Evolutionary conservation across 768 basidiomycete species (phyloP).

Genomic region (Coprinopsis sp.): DNA sequence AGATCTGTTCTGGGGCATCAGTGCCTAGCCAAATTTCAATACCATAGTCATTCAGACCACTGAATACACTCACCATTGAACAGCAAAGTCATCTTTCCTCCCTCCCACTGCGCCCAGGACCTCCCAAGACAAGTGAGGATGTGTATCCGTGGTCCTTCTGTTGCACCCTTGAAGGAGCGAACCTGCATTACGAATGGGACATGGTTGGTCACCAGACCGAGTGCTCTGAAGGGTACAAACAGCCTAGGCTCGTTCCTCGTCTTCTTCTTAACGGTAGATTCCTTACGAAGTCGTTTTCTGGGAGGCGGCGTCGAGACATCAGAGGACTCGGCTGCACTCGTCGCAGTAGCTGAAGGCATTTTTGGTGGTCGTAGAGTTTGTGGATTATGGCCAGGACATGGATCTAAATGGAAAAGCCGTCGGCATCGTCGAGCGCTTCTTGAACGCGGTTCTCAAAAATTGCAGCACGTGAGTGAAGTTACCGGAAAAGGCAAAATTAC

Average conservation of each 20-base stretch:
- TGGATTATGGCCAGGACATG: neutral
- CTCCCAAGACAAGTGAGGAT: slow-evolving; percentile 83
- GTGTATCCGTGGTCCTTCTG: slow-evolving; percentile 78
- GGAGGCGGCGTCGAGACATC: slow-evolving; percentile 35
- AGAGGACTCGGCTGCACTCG: slow-evolving; percentile 1
- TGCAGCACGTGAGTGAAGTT: slow-evolving; percentile 12
- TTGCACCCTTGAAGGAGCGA: slow-evolving; percentile 77
- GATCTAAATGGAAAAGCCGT: neutral
- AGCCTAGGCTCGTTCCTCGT: slow-evolving; percentile 42
- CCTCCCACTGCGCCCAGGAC: slow-evolving; percentile 96
- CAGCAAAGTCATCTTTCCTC: slow-evolving; percentile 84
- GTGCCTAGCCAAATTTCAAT: slow-evolving; percentile 55
- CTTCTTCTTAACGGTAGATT: slow-evolving; percentile 17
- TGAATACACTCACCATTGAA: slow-evolving; percentile 76
- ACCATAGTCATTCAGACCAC: slow-evolving; percentile 2
- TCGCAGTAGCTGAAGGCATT: slow-evolving; percentile 3
- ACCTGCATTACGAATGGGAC: slow-evolving; percentile 87
- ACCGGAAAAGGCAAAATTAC: slow-evolving; percentile 1
- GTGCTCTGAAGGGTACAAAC: slow-evolving; percentile 91
- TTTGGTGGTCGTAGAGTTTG: neutral
- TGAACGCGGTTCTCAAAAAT: slow-evolving; percentile 11
- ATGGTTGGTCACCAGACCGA: slow-evolving; percentile 91
- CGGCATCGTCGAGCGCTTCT: neutral
- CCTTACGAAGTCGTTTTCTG: slow-evolving; percentile 46
- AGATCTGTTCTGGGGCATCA: slow-evolving; percentile 70